Conservation (phyloP, 345 rosid species). For the Leavenworthia alabamica region DNA sequence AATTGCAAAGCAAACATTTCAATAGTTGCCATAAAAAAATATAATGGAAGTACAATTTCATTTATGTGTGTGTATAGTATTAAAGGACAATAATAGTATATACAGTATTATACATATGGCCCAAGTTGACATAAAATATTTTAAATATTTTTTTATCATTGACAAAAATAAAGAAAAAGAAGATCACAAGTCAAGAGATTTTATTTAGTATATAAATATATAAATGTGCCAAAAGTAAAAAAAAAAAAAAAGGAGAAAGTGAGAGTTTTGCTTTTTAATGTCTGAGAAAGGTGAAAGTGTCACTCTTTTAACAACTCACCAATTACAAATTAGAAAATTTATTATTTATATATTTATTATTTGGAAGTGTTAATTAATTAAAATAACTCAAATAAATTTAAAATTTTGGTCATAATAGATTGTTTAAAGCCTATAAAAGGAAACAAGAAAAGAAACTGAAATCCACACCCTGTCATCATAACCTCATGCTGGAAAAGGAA, state of each 20-base stretch:
- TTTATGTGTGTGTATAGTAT: background rate
- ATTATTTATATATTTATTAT: constrained; percentile 3
- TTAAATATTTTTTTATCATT: too few relatives aligned
- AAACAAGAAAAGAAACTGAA: background rate
- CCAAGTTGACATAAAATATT: too few relatives aligned
- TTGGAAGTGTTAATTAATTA: background rate
- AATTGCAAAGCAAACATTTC: background rate
- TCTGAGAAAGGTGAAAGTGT: constrained; percentile 16
- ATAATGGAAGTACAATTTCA: background rate
- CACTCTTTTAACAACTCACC: too few relatives aligned
- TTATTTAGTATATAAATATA: constrained; percentile 9
- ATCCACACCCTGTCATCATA: constrained; percentile 28
- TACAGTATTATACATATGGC: constrained; percentile 7
- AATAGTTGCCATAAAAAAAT: too few relatives aligned
- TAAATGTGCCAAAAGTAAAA: constrained; percentile 22
- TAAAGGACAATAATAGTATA: background rate
- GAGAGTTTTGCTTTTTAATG: constrained; percentile 19
- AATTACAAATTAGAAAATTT: constrained; percentile 1
- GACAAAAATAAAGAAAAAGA: constrained; percentile 7
- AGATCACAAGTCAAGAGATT: constrained; percentile 21
- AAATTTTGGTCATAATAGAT: background rate
- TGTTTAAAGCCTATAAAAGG: constrained; percentile 1
- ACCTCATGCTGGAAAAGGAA: constrained; percentile 20
- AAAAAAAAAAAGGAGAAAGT: constrained; percentile 2
- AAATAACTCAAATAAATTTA: background rate